Base-by-base conservation (phyloP, 306 rosid genomes). In the Casuarina equisetifolia region DNA sequence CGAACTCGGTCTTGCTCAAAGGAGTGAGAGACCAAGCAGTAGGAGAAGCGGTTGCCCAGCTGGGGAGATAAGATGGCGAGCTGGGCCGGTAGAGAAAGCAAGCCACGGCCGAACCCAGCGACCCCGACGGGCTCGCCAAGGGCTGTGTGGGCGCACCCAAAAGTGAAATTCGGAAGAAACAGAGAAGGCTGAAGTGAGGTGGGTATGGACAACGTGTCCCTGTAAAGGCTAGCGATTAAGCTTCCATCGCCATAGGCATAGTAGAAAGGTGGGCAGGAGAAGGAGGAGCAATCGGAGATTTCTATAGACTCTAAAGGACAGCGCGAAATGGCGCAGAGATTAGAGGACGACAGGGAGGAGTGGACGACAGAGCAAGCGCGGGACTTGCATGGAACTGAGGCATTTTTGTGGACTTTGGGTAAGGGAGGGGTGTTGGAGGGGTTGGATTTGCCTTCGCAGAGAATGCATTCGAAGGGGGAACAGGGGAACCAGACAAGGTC, bases 401-500 rank as follows among this genome's bases (percentile, higher is more conserved):
- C 78, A 25, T 77, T 67, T 25, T 43, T 38, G 9, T 93, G 73
- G 45, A 89, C 76, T 77, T 78, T 87, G 39, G 87, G 89, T 0
- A 92, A 82, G 4, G 76, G 85, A 8, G 74, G 54, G 2, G 78
- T 54, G 38, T 78, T 35, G 1, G 76, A 38, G 43, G 90, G 84
- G 74, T 82, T 83, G 76, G 85, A 82, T 32, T 95, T 86, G 6
- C 97, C 97, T 83, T 95, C 98, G 45, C 98, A 95, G 79, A 95
- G 97, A 2, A 95, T 92, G 79, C 98, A 95, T 35, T 92, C 91
- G 75, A 95, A 95, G 0, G 97, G 97, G 10, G 93, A 49, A 57
- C 98, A 95, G 5, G 98, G 98, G 84, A 92, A 88, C 98, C 98
- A 95, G 7, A 95, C 97, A 0, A 95, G 88, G 87, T 95, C 98